Base-by-base conservation (phyloP, 306 rosid species). In the Sphenostylis stenocarpa region DNA sequence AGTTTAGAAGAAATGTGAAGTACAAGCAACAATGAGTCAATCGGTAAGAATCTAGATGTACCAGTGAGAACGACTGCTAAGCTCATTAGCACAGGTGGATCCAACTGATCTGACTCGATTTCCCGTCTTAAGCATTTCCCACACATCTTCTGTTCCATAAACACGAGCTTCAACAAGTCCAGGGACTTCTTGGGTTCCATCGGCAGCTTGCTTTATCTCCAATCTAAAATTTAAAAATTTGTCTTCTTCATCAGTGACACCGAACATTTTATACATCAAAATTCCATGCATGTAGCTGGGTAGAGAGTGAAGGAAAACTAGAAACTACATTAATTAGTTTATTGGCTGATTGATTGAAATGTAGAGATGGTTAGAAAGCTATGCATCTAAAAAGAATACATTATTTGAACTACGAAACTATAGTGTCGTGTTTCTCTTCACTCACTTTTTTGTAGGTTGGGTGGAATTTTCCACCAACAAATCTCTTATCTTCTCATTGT, bases 11-110 rank as follows among this genome's bases (percentile, higher is more conserved):
- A 17, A 57, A 36, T 16, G 24, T 23, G 1, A 38, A 26, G 12
- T 3, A 57, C 23, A 72, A 41, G 16, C 36, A 43, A 66, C 5
- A 56, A 73, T 44, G 23, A 13, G 33, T 6, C 28, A 11, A 53
- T 77, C 48, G 13, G 26, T 36, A 72, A 36, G 72, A 71, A 64
- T 75, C 14, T 8, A 78, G 75, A 49, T 39, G 43, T 87, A 95
- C 99, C 99, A 88, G 84, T 95, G 99, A 77, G 99, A 95, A 26
- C 99, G 97, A 80, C 99, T 95, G 89, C 99, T 95, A 47, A 84
- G 87, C 88, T 92, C 99, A 69, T 95, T 95, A 36, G 97, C 96
- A 83, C 87, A 82, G 47, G 99, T 95, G 75, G 99, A 95, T 78
- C 99, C 99, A 72, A 95, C 99, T 58, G 99, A 91, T 88, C 99